Evolutionary conservation across 2,329 filamentous ascomycete genomes (phyloP).

Genomic region (Microascus cirrosus): DNA sequence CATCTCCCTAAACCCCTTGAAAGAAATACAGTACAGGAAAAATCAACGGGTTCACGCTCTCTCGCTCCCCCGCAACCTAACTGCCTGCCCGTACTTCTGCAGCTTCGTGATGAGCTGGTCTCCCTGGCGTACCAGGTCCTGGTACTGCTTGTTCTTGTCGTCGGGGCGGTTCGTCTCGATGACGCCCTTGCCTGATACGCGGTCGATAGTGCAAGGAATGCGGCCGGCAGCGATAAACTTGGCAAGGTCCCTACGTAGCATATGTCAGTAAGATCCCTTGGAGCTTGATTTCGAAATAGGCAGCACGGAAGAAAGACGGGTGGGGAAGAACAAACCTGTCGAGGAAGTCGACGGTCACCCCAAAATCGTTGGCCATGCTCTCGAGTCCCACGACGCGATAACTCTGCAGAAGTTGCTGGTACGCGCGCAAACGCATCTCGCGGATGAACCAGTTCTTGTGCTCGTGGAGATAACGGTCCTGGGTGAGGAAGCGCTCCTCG

Average conservation of each 20-base stretch:
- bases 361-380: conserved; percentile 96
- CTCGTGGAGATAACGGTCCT: conserved; percentile 91
- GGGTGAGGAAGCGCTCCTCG: conserved; percentile 86
- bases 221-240: conserved; percentile 93
- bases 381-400: conserved; percentile 94
- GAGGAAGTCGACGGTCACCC: conserved; percentile 90
- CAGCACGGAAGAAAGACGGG: background rate
- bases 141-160: conserved; percentile 99
- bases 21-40: background rate
- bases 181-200: conserved; percentile 84
- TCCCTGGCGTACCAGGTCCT: conserved; percentile 93
- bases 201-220: conserved; percentile 94
- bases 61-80: conserved; percentile 88
- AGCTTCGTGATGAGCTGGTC: conserved; percentile 97
- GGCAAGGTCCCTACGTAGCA: conserved; percentile 62
- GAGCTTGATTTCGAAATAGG: background rate
- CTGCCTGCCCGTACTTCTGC: conserved; percentile 97
- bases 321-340: conserved; percentile 57
- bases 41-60: conserved; percentile 48
- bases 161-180: conserved; percentile 97
- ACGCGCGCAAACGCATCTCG: conserved; percentile 93
- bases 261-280: conserved; percentile 1
- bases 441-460: conserved; percentile 96
- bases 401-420: conserved; percentile 93
- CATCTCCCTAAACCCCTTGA: background rate